These are phyloP conservation scores for Magnusiomyces tetraspermus DNA, from an alignment of 1,139 yeast species.

Conservation along the genomic window DNA sequence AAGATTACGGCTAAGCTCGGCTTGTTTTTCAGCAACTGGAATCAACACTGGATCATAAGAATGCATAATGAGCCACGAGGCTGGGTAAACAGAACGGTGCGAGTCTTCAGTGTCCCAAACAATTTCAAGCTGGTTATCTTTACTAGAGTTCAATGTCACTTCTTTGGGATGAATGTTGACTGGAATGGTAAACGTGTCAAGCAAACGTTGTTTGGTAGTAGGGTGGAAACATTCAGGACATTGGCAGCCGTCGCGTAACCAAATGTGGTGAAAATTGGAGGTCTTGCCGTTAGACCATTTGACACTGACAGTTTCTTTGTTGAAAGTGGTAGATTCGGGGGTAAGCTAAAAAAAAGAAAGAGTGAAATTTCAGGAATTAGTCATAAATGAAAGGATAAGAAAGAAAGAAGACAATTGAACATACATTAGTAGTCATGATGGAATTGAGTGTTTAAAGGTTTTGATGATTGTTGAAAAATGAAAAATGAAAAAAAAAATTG, in stretches of 20 bases:
- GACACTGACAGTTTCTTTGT: constrained; percentile 24
- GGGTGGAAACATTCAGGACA: constrained; percentile 52
- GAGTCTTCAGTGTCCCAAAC: constrained; percentile 40
- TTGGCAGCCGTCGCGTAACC: constrained; percentile 67
- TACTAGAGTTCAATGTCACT: constrained; percentile 11
- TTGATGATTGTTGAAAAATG: too few relatives aligned
- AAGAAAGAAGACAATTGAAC: neutral
- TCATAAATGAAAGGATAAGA: neutral
- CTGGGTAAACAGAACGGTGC: constrained; percentile 43
- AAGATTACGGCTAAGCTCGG: constrained; percentile 24
- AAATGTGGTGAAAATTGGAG: constrained; percentile 41
- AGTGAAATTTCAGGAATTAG: neutral
- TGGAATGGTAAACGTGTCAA: constrained; percentile 48
- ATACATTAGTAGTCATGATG: too few relatives aligned
- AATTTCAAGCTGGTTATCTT: constrained; percentile 25
- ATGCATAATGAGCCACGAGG: constrained; percentile 49
- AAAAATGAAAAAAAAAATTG: too few relatives aligned
- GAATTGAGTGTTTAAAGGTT: too few relatives aligned
- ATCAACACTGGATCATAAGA: constrained; percentile 48
- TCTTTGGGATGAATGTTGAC: constrained; percentile 38
- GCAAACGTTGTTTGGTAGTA: constrained; percentile 53
- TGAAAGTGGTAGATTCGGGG: constrained; percentile 15
- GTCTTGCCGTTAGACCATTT: constrained; percentile 29
- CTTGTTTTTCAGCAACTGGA: constrained; percentile 29
- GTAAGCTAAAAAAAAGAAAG: neutral